Evolutionary conservation across 768 basidiomycete genomes (phyloP).

Genomic region (Lyophyllum atratum): DNA sequence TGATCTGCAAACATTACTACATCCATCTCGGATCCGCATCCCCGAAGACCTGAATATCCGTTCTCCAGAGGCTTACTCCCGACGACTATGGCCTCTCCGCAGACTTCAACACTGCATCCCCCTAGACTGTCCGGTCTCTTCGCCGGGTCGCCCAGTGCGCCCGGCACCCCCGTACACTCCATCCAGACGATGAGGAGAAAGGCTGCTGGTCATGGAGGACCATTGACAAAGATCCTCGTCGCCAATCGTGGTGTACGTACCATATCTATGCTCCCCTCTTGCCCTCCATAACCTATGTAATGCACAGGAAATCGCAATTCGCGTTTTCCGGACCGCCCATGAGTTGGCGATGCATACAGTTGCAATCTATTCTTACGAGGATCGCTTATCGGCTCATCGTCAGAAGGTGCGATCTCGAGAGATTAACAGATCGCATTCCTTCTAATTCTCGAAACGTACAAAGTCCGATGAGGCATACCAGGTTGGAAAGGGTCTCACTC

Average conservation of each 20-base stretch:
- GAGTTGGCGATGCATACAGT: conserved; percentile 99
- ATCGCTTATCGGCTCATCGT: conserved; percentile 94
- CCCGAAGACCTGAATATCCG: conserved; percentile 11
- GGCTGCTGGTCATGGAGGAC: conserved; percentile 87
- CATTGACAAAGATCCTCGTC: conserved; percentile 88
- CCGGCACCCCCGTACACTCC: conserved; percentile 85
- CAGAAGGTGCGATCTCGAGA: conserved; percentile 72
- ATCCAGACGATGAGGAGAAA: conserved; percentile 91
- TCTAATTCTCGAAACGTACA: conserved; percentile 31
- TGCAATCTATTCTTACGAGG: conserved; percentile 97
- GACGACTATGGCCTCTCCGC: conserved; percentile 43
- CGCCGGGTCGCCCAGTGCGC: conserved; percentile 71
- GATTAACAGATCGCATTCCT: conserved; percentile 8
- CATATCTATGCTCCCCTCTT: conserved; percentile 7
- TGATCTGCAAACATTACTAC: background rate
- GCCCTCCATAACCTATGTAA: conserved; percentile 9
- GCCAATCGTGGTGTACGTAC: conserved; percentile 85
- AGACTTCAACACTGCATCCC: conserved; percentile 58
- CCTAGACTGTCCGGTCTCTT: conserved; percentile 75
- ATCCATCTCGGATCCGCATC: conserved; percentile 10
- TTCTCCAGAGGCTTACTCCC: conserved; percentile 5
- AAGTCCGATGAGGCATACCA: conserved; percentile 98
- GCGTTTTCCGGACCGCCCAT: conserved; percentile 97
- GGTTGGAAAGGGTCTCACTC: conserved; percentile 94
- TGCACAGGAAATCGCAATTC: conserved; percentile 95